These are phyloP conservation scores for Sanghuangporus baumii DNA, from an alignment of 1,284 basidiomycete species.

Conservation along the genomic window DNA sequence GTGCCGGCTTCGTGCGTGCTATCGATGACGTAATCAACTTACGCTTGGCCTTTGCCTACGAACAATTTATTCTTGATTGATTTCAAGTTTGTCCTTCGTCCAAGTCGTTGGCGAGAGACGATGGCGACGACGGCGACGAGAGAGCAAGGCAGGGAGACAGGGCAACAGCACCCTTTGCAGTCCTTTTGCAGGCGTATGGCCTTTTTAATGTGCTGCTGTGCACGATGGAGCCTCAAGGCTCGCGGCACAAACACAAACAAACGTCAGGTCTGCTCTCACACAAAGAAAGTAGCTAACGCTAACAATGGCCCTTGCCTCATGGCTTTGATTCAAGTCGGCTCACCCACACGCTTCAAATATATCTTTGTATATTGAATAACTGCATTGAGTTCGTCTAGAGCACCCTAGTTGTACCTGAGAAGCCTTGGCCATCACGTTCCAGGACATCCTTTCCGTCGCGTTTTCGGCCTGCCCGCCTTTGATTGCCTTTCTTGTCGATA, in stretches of 20 bases:
- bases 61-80: not conserved
- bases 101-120: not conserved
- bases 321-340: not conserved
- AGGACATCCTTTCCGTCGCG: constrained; percentile 5
- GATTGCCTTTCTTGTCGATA: not conserved
- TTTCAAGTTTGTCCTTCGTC: no score
- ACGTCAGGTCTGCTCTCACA: not conserved
- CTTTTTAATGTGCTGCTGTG: constrained; percentile 2
- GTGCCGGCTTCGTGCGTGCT: not conserved
- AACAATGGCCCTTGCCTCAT: not conserved
- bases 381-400: not conserved
- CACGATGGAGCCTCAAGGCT: constrained; percentile 13
- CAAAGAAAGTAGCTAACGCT: not conserved
- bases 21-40: constrained; percentile 8
- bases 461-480: not conserved
- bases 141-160: not conserved
- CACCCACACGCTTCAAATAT: not conserved
- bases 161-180: not conserved
- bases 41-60: not conserved
- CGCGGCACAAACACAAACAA: constrained; percentile 4
- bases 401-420: constrained; percentile 1
- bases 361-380: not conserved
- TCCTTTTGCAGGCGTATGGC: not conserved
- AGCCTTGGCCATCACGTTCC: not conserved
- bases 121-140: not conserved